Percentiles rank a stretch among this genome's conserved stretches.
phyloP scores from a whole-genome alignment of 2,329 filamentous ascomycete species.

The Fusarium udum region DNA sequence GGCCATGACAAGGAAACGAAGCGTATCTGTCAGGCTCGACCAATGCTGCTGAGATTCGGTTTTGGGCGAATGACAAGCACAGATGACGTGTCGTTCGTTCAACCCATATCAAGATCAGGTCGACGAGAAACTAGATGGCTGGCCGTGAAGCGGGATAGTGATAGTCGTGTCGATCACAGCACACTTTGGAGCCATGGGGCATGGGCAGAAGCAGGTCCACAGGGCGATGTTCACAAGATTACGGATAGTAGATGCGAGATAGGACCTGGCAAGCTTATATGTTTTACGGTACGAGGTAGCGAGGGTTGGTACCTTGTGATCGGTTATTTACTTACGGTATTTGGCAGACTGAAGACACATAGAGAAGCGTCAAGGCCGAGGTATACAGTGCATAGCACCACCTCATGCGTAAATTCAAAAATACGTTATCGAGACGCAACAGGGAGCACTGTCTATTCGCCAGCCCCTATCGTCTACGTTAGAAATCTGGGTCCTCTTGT shows the following conservation, averaged over 20 bases:
- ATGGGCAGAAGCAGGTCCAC: background rate
- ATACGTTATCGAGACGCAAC: slow-evolving; percentile 7
- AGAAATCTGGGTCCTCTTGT: slow-evolving; percentile 14
- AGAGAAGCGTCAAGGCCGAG: background rate
- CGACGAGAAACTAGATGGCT: background rate
- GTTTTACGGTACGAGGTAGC: background rate
- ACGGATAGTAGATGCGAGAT: background rate
- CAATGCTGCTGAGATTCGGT: background rate
- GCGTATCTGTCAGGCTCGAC: background rate
- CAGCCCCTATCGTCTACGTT: background rate
- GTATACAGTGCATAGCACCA: background rate
- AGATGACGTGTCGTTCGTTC: background rate
- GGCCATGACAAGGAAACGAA: background rate
- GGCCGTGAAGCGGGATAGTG: slow-evolving; percentile 4
- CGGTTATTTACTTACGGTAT: background rate
- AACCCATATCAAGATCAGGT: background rate
- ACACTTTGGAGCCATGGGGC: background rate
- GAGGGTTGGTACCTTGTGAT: background rate
- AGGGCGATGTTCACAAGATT: background rate
- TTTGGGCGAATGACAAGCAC: background rate
- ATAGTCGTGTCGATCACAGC: background rate
- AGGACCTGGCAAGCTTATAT: background rate
- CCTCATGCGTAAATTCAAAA: background rate
- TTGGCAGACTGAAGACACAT: background rate
- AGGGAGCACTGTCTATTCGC: slow-evolving; percentile 2